Evolutionary conservation across 129 eudicot species (phyloP), one percentile per base, ranked within the genome.

Genomic region (Scalesia atractyloides): DNA sequence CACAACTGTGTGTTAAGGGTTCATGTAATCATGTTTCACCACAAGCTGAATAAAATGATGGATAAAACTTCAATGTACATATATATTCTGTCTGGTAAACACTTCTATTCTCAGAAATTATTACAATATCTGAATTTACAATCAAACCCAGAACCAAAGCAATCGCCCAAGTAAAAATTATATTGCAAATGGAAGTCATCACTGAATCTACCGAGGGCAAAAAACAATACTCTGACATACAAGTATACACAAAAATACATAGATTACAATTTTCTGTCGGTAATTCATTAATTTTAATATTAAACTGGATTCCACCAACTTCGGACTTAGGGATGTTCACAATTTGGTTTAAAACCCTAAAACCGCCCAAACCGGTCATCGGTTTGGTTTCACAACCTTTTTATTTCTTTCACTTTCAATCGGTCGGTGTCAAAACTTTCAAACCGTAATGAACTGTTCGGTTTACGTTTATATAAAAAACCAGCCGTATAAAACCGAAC

Each of bases 191-290:
- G 51, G 8, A 53, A 36, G 8, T 12, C 71, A 22, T 66, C 26
- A 26, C 36, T 17, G 63, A n/a, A 67, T 43, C 74, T 34, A 33
- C 18, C 36, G 2, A 70, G 74, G 64, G 63, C 50, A 37, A 39
- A 24, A 51, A 68, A n/a, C 44, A 1, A 26, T 30, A n/a, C n/a
- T n/a, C n/a, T n/a, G n/a, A n/a, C n/a, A n/a, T n/a, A n/a, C n/a
- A n/a, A 6, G 16, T 51, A n/a, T 16, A 17, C 4, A 37, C 49
- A 17, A 68, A 20, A 22, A n/a, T 17, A 34, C 56, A 58, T 22
- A 58, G 1, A 72, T 7, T 7, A 20, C 8, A 39, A 11, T 13
- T 70, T 71, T 5, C 4, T 12, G 47, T 3, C 1, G 14, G 36
- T 60, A 7, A 57, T 22, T 43, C 46, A 60, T 44, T 26, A 9